A percentile compares a stretch with the other conserved stretches of the same genome.
phyloP scores from a whole-genome alignment of 73 alveolate genomes.

The Tetrahymena malaccensis region DNA sequence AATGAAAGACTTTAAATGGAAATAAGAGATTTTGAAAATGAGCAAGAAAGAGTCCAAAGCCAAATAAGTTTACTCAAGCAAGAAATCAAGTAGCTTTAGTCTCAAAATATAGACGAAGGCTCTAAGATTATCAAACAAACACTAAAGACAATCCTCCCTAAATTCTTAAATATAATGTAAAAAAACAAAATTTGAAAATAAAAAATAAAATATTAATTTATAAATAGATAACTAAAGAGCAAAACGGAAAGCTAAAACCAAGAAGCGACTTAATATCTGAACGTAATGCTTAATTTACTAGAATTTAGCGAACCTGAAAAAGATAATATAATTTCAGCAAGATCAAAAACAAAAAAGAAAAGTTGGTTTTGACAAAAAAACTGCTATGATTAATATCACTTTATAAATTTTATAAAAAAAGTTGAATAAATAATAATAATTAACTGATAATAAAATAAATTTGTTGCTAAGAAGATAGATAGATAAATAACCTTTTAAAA shows the following conservation, averaged over 20 bases:
- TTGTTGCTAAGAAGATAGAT: too few species aligned
- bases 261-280: not conserved
- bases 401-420: not conserved
- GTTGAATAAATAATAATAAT: not conserved
- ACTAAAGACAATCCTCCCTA: not conserved
- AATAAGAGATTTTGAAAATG: not conserved
- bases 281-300: not conserved
- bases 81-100: not conserved
- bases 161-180: not conserved
- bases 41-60: not conserved
- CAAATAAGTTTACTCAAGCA: not conserved
- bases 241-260: not conserved
- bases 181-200: not conserved
- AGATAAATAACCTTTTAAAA: too few species aligned
- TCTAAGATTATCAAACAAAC: not conserved
- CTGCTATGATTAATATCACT: not conserved
- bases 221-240: not conserved
- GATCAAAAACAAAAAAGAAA: not conserved
- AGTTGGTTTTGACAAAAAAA: not conserved
- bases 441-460: too few species aligned
- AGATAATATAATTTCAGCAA: not conserved
- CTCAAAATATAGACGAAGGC: not conserved
- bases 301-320: not conserved
- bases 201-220: not conserved
- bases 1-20: not conserved